phyloP scores from a whole-genome alignment of 2,329 filamentous ascomycete genomes.

The Dryadomyces sulphureus region DNA sequence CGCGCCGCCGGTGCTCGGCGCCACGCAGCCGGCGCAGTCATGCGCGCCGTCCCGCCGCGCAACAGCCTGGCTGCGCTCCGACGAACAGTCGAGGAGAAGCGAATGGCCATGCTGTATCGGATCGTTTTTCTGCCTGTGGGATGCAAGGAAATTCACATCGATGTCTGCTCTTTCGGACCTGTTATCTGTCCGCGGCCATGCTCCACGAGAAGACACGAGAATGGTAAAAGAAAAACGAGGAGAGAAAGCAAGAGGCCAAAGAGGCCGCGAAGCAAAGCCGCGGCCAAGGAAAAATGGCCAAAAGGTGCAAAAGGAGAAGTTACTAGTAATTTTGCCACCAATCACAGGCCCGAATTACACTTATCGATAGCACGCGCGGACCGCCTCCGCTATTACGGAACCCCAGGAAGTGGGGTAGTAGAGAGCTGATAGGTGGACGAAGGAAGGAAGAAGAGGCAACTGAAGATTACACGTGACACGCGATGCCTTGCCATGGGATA shows the following conservation, averaged over 20 bases:
- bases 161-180: neutral
- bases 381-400: too few species aligned
- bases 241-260: neutral
- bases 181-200: neutral
- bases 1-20: neutral
- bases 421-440: too few species aligned
- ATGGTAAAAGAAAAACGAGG: neutral
- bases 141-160: neutral
- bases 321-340: slow-evolving; percentile 1
- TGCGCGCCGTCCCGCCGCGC: neutral
- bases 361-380: neutral
- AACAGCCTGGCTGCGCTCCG: neutral
- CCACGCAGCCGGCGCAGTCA: neutral
- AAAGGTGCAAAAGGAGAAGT: neutral
- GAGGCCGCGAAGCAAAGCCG: too few species aligned
- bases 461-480: too few species aligned
- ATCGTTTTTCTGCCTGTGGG: too few species aligned
- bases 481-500: too few species aligned
- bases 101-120: neutral
- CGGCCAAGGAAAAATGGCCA: slow-evolving; percentile 1
- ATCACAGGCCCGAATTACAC: neutral
- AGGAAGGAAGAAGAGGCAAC: too few species aligned
- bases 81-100: neutral
- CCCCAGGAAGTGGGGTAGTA: too few species aligned
- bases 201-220: neutral